Evolutionary conservation across 495 filamentous ascomycete genomes (phyloP).

Genomic region (Hyphodiscus hymeniophilus): DNA sequence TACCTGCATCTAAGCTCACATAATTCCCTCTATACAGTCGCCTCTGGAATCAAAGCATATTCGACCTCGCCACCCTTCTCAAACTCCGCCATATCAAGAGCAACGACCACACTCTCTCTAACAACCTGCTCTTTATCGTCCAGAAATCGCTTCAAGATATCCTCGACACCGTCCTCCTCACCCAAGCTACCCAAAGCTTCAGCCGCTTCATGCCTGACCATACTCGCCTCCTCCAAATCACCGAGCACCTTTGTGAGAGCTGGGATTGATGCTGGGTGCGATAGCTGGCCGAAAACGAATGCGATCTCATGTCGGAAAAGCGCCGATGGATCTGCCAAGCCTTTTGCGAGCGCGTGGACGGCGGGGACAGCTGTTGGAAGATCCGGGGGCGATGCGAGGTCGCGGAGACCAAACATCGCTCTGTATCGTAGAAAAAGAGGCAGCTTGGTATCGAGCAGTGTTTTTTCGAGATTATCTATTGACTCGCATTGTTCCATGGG

Average conservation of each 20-base stretch:
- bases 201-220: slow-evolving; percentile 97
- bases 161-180: slow-evolving; percentile 87
- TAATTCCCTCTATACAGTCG: slow-evolving; percentile 6
- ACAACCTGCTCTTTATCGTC: slow-evolving; percentile 90
- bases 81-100: slow-evolving; percentile 95
- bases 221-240: slow-evolving; percentile 72
- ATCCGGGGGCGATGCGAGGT: slow-evolving; percentile 86
- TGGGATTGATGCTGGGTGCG: slow-evolving; percentile 92
- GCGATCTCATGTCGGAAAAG: slow-evolving; percentile 98
- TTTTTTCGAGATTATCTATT: slow-evolving; percentile 68
- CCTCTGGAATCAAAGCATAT: slow-evolving; percentile 80
- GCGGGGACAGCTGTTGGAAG: slow-evolving; percentile 79
- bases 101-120: slow-evolving; percentile 88
- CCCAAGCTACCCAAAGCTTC: slow-evolving; percentile 96
- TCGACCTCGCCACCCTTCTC: slow-evolving; percentile 84
- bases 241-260: slow-evolving; percentile 72
- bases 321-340: slow-evolving; percentile 77
- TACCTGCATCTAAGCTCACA: slow-evolving; percentile 17
- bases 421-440: slow-evolving; percentile 90
- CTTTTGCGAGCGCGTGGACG: slow-evolving; percentile 75
- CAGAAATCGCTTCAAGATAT: slow-evolving; percentile 72
- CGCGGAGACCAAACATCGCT: slow-evolving; percentile 94
- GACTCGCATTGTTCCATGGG: slow-evolving; percentile 51
- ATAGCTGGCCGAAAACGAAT: slow-evolving; percentile 95
- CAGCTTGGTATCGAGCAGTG: slow-evolving; percentile 65